Evolutionary conservation across 2,329 filamentous ascomycete species (phyloP), one percentile per base, ranked within the genome.

Genomic region (Zymoseptoria ardabiliae): DNA sequence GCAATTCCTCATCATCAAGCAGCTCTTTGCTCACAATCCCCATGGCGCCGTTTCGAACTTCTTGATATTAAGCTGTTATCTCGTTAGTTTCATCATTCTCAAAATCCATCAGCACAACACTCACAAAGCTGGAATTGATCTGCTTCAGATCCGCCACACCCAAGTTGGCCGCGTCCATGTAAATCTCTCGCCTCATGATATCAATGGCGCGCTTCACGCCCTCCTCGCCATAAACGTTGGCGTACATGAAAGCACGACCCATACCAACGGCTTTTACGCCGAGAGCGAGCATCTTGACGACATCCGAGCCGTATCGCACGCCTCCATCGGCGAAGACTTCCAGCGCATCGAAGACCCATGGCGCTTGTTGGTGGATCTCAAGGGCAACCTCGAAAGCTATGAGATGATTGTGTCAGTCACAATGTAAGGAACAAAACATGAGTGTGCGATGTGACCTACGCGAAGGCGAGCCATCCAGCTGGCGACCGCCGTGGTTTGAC

Each of bases 351-450:
- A 76, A 77, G 19, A 77, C 68, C 19, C 72, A 70, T 0, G 74
- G 75, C 6, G 68, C 72, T 30, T 73, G 62, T 41, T 83, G 85
- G 72, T 89, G 86, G 58, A 91, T 87, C 63, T 91, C 89, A 11
- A 89, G 82, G 3, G 88, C 89, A 55, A 93, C 85, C 68, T 94
- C 90, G 13, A 87, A 84, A 1, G 86, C 84, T 0, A 5, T 8
- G n/a, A 25, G 20, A 11, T n/a, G 22, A 30, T 13, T 53, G 22
- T 19, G 22, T 53, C 22, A 28, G 22, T 28, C 9, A 51, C n/a
- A 3, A 5, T 21, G 2, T 5, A 11, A 22, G 11, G 22, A 19
- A 6, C 9, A 53, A 23, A 25, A 19, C 8, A 25, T 22, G 7
- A 53, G 22, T 17, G 51, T 23, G 17, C 3, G 11, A 13, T 7